Conservation (phyloP, 176 grass and related monocot species). For the Typha latifolia region DNA sequence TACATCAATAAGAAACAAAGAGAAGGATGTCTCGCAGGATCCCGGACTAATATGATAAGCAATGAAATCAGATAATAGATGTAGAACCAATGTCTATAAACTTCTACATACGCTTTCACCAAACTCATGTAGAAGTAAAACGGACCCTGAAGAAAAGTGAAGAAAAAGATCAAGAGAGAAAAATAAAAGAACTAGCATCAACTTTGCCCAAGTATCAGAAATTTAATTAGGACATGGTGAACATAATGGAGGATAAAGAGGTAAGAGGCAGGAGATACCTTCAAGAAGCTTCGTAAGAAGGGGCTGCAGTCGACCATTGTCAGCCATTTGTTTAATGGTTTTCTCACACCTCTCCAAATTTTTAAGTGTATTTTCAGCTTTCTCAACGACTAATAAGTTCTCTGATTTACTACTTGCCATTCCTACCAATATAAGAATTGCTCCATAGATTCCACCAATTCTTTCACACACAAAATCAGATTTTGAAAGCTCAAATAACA, state of each 20-base stretch:
- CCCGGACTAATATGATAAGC: neutral
- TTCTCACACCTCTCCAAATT: conserved; percentile 58
- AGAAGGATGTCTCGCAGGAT: too few relatives aligned
- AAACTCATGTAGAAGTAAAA: too few relatives aligned
- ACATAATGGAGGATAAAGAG: neutral
- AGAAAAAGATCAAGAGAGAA: too few relatives aligned
- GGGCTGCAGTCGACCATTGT: conserved; percentile 68
- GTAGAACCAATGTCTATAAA: neutral
- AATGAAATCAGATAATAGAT: neutral
- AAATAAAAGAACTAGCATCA: too few relatives aligned
- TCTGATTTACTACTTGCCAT: conserved; percentile 64
- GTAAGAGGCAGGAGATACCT: conserved; percentile 18
- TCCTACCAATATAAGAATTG: conserved; percentile 66
- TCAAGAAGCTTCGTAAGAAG: conserved; percentile 46
- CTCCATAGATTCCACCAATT: conserved; percentile 57
- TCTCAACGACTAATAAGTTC: conserved; percentile 50
- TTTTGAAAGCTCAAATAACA: conserved; percentile 48
- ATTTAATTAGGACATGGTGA: neutral
- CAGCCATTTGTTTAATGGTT: conserved; percentile 77
- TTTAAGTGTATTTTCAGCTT: conserved; percentile 53
- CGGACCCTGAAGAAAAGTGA: too few relatives aligned
- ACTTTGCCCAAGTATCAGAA: too few relatives aligned
- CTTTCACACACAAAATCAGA: conserved; percentile 33
- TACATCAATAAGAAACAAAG: neutral
- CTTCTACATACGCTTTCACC: too few relatives aligned